Evolutionary conservation across 2,329 filamentous ascomycete genomes (phyloP).

Genomic region (Calonectria ilicicola): DNA sequence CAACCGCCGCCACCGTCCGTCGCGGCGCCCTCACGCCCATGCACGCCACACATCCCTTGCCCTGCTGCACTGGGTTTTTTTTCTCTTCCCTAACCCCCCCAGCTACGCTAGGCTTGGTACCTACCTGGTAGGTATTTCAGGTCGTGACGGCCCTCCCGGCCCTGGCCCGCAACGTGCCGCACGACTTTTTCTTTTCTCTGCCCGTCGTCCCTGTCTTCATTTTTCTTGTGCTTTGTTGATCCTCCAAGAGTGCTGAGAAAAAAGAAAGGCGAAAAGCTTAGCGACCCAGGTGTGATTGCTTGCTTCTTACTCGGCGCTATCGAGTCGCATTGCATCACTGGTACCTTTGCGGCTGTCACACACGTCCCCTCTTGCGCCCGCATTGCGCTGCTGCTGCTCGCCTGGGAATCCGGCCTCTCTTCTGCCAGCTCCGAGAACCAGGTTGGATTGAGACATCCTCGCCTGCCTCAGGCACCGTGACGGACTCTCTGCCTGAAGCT

Average conservation of each 20-base stretch:
- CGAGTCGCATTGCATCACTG: background rate
- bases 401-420: conserved; percentile 9
- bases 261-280: conserved; percentile 23
- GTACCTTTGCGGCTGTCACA: background rate
- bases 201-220: conserved; percentile 5
- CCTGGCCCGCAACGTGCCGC: conserved; percentile 36
- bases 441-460: background rate
- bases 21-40: conserved; percentile 12
- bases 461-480: conserved; percentile 9
- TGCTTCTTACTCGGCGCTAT: conserved; percentile 32
- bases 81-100: conserved; percentile 2
- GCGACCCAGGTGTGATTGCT: conserved; percentile 19
- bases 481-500: background rate
- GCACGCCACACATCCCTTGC: conserved; percentile 20
- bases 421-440: background rate
- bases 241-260: background rate
- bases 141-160: conserved; percentile 34
- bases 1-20: conserved; percentile 11
- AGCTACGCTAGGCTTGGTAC: background rate
- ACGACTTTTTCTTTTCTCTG: conserved; percentile 20
- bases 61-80: background rate
- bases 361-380: conserved; percentile 7
- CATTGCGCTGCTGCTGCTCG: background rate
- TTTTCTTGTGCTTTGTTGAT: conserved; percentile 23
- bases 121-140: conserved; percentile 26